phyloP scores from a whole-genome alignment of 2,329 filamentous ascomycete genomes.

The Pseudogymnoascus sp. region DNA sequence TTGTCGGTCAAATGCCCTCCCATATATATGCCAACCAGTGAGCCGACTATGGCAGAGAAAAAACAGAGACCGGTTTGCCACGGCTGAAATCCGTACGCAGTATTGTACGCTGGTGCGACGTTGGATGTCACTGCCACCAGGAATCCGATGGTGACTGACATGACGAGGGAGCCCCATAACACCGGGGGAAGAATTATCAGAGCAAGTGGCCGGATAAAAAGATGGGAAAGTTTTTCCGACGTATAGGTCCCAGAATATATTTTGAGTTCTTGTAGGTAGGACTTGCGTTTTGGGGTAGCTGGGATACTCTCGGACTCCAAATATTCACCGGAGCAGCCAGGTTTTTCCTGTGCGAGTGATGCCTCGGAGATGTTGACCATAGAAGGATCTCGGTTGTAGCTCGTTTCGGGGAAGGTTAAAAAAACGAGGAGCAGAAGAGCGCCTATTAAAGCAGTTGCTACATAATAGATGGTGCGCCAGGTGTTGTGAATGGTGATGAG shows the following conservation, averaged over 20 bases:
- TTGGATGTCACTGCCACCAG: constrained; percentile 48
- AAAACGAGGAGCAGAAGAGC: constrained; percentile 41
- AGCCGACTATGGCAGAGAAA: constrained; percentile 18
- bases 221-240: constrained; percentile 31
- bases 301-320: constrained; percentile 22
- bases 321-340: neutral
- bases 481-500: constrained; percentile 40
- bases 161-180: constrained; percentile 27
- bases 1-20: constrained; percentile 17
- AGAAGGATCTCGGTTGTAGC: constrained; percentile 34
- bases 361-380: neutral
- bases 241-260: constrained; percentile 19
- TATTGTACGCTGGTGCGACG: constrained; percentile 38
- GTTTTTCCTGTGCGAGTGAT: neutral
- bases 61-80: constrained; percentile 28
- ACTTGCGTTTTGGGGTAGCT: constrained; percentile 15
- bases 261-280: constrained; percentile 15
- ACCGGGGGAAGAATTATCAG: constrained; percentile 29
- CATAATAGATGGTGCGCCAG: constrained; percentile 48
- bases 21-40: constrained; percentile 17
- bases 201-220: constrained; percentile 37
- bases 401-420: constrained; percentile 51
- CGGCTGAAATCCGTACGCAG: constrained; percentile 38
- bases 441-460: constrained; percentile 45
- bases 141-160: constrained; percentile 34